Evolutionary conservation across 257 asterid species (phyloP).

Genomic region (Hygrophila difformis): DNA sequence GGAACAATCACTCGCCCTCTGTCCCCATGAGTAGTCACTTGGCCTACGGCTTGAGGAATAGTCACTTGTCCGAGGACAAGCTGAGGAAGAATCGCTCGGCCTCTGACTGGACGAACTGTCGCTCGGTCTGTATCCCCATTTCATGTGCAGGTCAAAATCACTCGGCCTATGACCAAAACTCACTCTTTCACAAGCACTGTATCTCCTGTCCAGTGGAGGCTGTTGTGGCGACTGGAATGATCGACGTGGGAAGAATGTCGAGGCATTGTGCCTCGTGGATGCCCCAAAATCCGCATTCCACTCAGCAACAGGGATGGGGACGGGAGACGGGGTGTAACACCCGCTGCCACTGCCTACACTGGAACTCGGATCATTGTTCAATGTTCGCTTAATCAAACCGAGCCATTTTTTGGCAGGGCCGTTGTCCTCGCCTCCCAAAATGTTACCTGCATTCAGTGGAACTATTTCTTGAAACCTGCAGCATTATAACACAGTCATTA

Average conservation of each 20-base stretch:
- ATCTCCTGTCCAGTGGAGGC: conserved; percentile 50
- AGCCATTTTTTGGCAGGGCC: conserved; percentile 96
- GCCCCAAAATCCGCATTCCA: conserved; percentile 65
- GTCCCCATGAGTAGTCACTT: conserved; percentile 45
- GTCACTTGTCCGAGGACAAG: conserved; percentile 36
- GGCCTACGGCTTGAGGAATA: neutral
- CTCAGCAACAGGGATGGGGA: conserved; percentile 48
- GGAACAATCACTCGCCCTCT: conserved; percentile 56
- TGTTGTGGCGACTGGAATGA: conserved; percentile 68
- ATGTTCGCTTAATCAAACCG: conserved; percentile 55
- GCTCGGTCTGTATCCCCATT: neutral
- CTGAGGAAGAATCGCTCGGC: conserved; percentile 16
- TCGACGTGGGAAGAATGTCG: conserved; percentile 46
- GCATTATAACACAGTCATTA: neutral
- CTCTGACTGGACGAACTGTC: conserved; percentile 6
- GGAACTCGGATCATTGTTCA: conserved; percentile 57
- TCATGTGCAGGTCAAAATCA: conserved; percentile 10
- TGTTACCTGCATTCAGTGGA: conserved; percentile 91
- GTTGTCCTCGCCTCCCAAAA: conserved; percentile 84
- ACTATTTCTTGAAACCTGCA: conserved; percentile 91
- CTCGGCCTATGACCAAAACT: conserved; percentile 43
- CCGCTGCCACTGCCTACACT: conserved; percentile 36
- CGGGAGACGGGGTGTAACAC: conserved; percentile 31
- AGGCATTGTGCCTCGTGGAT: conserved; percentile 25
- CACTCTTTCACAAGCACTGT: conserved; percentile 67